Conservation (phyloP, 495 filamentous ascomycete genomes). For the Podospora sp. region DNA sequence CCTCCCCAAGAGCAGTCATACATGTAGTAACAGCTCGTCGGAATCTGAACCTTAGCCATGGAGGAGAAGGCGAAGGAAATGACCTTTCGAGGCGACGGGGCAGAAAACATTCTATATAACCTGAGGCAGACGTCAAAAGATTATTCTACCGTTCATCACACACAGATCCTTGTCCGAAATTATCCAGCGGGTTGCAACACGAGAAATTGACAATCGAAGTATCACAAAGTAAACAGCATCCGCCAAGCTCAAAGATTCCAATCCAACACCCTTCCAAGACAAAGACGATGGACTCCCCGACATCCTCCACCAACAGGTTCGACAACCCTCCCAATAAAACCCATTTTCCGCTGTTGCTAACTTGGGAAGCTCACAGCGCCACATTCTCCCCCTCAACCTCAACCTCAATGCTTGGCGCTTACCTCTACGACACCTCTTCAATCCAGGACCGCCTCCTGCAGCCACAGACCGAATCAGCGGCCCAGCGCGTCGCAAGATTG, state of each 20-base stretch:
- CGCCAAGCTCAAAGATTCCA: too few species aligned
- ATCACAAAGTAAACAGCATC: too few species aligned
- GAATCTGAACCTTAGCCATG: too few species aligned
- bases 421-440: conserved; percentile 3
- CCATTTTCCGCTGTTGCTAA: not conserved
- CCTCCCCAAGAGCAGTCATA: not conserved
- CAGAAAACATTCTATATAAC: too few species aligned
- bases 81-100: too few species aligned
- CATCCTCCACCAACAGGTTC: not conserved
- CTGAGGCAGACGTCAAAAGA: too few species aligned
- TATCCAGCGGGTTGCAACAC: too few species aligned
- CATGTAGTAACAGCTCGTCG: too few species aligned
- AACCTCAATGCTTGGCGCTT: not conserved
- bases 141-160: too few species aligned
- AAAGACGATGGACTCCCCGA: not conserved
- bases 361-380: not conserved
- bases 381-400: not conserved
- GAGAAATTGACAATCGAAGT: too few species aligned
- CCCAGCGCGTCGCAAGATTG: not conserved
- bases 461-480: not conserved
- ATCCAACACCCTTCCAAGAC: not conserved
- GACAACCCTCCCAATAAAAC: not conserved
- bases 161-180: too few species aligned
- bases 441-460: not conserved
- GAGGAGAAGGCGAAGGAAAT: too few species aligned